Evolutionary conservation across 805 yeast species (phyloP), one percentile per base, ranked within the genome.

Genomic region (Candida easanensis): DNA sequence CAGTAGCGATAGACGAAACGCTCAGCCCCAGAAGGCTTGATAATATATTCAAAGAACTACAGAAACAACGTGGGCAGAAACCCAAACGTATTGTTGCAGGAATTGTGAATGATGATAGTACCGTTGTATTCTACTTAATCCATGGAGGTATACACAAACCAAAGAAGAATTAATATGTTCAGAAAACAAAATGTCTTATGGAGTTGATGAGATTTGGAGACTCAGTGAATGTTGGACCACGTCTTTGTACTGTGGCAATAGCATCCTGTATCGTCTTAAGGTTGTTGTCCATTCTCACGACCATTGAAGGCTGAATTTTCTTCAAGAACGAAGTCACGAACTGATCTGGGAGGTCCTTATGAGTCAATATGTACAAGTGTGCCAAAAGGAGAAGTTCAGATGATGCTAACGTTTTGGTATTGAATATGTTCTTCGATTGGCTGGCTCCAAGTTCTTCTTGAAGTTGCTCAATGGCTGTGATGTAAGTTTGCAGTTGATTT

Each of bases 91-190:
- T 84, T 3, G 64, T 81, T 0, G 49, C 79, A 23, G 89, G 77
- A 0, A 65, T 84, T 11, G 71, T 76, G 3, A 80, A 76, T 51
- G 73, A 73, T 42, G 93, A 84, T 57, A 82, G 88, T 2, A 80
- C 89, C 0, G 70, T 82, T 16, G 82, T 82, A n/a, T 84, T 79
- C 52, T 84, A 84, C 59, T 76, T 77, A 57, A 69, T 81, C 15
- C 78, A 82, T 58, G 79, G 78, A 52, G 90, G 90, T 4, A 62
- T 83, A 9, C 77, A 71, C 26, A 78, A 78, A 57, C 90, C 90
- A 1, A 70, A 76, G 45, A 77, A 74, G 53, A 77, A 77, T 49
- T 79, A 52, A 57, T 21, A 14, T 30, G 25, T 48, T 76, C 50
- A 56, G 23, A 2, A 19, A 14, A 46, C 10, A 18, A 41, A 26